Base-by-base conservation (phyloP, 352 stramenopile species). In the Pythium folliculosum region DNA sequence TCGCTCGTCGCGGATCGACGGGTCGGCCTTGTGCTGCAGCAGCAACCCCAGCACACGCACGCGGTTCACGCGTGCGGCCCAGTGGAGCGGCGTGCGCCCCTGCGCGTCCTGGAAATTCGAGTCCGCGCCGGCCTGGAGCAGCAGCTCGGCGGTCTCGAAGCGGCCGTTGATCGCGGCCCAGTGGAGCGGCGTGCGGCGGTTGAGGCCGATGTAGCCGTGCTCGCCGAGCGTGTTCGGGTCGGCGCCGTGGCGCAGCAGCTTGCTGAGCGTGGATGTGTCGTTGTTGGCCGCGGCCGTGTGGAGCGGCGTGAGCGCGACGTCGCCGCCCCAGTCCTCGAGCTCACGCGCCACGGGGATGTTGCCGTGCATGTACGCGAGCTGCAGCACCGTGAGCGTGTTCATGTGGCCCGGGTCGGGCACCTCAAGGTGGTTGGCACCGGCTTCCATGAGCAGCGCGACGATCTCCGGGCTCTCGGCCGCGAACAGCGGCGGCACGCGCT, bases 201-300 rank as follows among this genome's bases (percentile, higher is more conserved):
- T 75, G 57, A 93, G 72, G 7, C 84, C 84, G 7, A 69, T 71
- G 67, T 93, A 91, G 2, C 81, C 84, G 16, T 88, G 80, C 37
- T 94, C 85, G 5, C 85, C 85, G 16, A 91, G 62, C 44, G 77
- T 88, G 55, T 94, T 89, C 4, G 78, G 77, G 53, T 90, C 83
- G 3, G 79, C 79, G 2, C 73, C 77, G 40, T 64, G 67, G 27
- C 77, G 80, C 17, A 92, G 63, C 22, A 91, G 55, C 49, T 81
- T 84, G 32, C 61, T 77, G 9, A 94, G 67, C 3, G 35, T 17
- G 7, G 43, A 6, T 0, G 65, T 69, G 30, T 86, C 57, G 57
- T 91, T 70, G 45, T 73, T 77, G 0, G 74, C 82, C 9, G 81
- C 86, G 19, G 84, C 86, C 62, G 77, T 76, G 70, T 93, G 85